Evolutionary conservation across 345 rosid genomes (phyloP).

Genomic region (Aegle marmelos): DNA sequence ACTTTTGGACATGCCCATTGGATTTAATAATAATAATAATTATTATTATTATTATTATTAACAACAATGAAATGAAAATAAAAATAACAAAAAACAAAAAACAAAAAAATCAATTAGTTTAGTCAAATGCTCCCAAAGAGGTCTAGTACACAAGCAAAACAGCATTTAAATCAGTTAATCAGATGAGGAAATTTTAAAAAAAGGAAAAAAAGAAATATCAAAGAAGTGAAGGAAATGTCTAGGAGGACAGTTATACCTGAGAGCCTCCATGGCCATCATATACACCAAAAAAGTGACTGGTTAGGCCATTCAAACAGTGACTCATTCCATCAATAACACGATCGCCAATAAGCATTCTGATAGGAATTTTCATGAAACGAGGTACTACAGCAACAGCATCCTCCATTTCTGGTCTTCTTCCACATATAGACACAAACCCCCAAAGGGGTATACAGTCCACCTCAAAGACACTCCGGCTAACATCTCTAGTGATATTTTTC

Average conservation of each 20-base stretch:
- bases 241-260: slow-evolving; percentile 48
- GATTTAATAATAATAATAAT: background rate
- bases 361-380: slow-evolving; percentile 64
- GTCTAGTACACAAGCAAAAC: background rate
- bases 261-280: slow-evolving; percentile 98
- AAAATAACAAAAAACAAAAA: no score
- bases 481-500: slow-evolving; percentile 45
- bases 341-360: slow-evolving; percentile 70
- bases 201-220: background rate
- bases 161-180: background rate
- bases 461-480: slow-evolving; percentile 67
- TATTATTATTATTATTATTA: background rate
- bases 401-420: slow-evolving; percentile 93
- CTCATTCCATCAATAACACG: slow-evolving; percentile 53
- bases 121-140: background rate
- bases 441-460: slow-evolving; percentile 84
- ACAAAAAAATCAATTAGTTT: no score
- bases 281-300: slow-evolving; percentile 85
- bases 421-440: slow-evolving; percentile 72
- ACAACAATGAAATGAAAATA: no score
- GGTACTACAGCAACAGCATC: slow-evolving; percentile 70
- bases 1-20: background rate
- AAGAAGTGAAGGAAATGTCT: background rate
- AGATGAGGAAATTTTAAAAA: background rate
- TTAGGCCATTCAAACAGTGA: slow-evolving; percentile 63